Base-by-base conservation (phyloP, 2,329 filamentous ascomycete species). In the Colletotrichum sp. region DNA sequence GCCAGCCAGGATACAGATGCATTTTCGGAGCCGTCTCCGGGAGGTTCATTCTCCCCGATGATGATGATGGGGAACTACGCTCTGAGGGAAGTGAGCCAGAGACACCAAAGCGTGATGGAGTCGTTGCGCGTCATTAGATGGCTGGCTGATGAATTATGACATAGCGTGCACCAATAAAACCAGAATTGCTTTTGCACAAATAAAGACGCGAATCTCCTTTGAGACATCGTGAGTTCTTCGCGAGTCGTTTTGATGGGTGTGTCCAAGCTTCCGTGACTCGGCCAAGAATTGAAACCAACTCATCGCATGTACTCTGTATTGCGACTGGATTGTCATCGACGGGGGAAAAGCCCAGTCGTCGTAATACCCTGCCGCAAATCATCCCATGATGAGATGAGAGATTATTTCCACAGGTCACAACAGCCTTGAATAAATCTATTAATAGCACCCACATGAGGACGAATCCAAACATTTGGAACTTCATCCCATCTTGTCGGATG, bases 81-180 rank as follows among this genome's bases (percentile, higher is more conserved):
- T 30, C 61, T 64, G 34, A 39, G 44, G 27, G 74, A 74, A 44
- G 70, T 69, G 27, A 68, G 70, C 49, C 71, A 66, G 19, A 59
- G 70, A 7, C 74, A 76, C 29, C 74, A 76, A 44, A 44, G 13
- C 27, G 74, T 76, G 27, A 73, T 63, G 57, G 70, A 76, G 65
- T 76, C 70, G n/a, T 49, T 76, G 6, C 74, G 74, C 9, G 74
- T 74, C 19, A 74, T 76, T 8, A 64, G 74, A 30, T 76, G 74
- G 74, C 59, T 76, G 11, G 65, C 74, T 12, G 74, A 76, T 49
- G 74, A 69, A n/a, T 69, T 66, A 76, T 76, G 74, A 76, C 27
- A 67, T 39, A 57, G 57, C 66, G 36, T 19, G 16, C 25, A 59
- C 22, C 57, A 39, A 49, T 70, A 19, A 32, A 25, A 29, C 11